Evolutionary conservation across 2,329 filamentous ascomycete species (phyloP), one percentile per base, ranked within the genome.

Genomic region (Sporothrix curviconia): DNA sequence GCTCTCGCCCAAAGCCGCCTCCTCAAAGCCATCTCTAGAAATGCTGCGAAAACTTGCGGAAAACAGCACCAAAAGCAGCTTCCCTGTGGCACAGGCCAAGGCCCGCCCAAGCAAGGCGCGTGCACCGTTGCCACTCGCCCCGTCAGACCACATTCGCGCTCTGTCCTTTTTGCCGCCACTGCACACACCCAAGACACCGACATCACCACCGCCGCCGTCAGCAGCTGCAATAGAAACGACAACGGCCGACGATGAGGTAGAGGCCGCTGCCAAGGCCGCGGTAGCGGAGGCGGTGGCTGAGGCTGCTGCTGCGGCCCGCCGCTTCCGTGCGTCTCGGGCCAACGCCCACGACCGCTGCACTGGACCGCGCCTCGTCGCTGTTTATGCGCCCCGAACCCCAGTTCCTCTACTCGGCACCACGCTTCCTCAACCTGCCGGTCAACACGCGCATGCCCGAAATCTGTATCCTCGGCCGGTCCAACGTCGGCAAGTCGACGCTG

Each of bases 401-500:
- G 11, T 76, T 80, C 61, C 72, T 83, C 62, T 81, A 80, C 71
- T 77, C 77, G 15, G 77, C 77, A 17, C 73, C 73, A 37, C 64
- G 67, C 44, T 76, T 81, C 61, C 72, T 76, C 55, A 66, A 79
- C 64, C 73, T 83, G 59, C 73, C 72, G 30, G 66, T 74, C 64
- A 83, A 83, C 67, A 74, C 74, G 24, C 72, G 73, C 60, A 70
- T 77, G 4, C 81, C 81, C 44, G 81, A 84, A 62, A 81, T 95
- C 52, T 87, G 89, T 67, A 80, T 95, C 46, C 83, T 95, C 37
- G 90, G 90, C 43, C 90, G 92, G 65, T 91, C 90, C 63, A 95
- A 95, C 68, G 90, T 91, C 42, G 90, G 90, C 67, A 95, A 95
- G 70, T 94, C 89, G 1, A 90, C 89, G 15, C 87, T 95, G 64